phyloP scores from a whole-genome alignment of 257 asterid genomes.

The Ophiorrhiza pumila region DNA sequence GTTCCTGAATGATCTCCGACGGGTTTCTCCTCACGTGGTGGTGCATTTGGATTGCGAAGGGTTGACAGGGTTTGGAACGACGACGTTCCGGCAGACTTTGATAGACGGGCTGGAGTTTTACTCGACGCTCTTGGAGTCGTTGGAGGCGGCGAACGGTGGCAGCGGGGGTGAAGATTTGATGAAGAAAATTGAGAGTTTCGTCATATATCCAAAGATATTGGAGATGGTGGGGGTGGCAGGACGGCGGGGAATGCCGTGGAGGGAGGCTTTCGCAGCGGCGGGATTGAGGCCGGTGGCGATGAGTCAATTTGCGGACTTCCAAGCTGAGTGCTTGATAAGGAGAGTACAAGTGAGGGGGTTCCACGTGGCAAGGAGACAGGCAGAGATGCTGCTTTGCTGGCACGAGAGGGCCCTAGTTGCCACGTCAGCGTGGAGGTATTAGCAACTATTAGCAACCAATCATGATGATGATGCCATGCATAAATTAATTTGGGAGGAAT shows the following conservation, averaged over 20 bases:
- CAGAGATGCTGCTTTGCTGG: constrained; percentile 99
- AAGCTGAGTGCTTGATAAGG: constrained; percentile 77
- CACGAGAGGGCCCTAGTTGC: constrained; percentile 80
- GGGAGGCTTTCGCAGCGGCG: constrained; percentile 75
- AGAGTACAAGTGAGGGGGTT: constrained; percentile 74
- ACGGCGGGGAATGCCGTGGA: constrained; percentile 54
- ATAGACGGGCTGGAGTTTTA: constrained; percentile 82
- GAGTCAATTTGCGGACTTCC: constrained; percentile 78
- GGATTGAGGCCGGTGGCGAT: constrained; percentile 76
- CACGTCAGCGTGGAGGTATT: constrained; percentile 91
- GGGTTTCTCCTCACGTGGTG: constrained; percentile 70
- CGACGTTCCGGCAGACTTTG: constrained; percentile 71
- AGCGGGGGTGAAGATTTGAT: constrained; percentile 48
- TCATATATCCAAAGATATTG: constrained; percentile 65
- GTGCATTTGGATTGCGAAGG: constrained; percentile 85
- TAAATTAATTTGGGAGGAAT: too few species aligned
- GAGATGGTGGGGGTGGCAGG: constrained; percentile 65
- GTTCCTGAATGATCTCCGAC: constrained; percentile 72
- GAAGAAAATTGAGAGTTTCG: constrained; percentile 64
- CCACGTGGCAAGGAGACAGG: constrained; percentile 78
- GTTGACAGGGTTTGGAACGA: constrained; percentile 44
- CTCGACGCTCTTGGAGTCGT: constrained; percentile 71
- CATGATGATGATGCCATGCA: neutral
- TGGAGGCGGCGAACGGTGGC: constrained; percentile 61
- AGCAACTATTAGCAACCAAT: constrained; percentile 10